A percentile compares a stretch with the other conserved stretches of the same genome.
Evolutionary conservation across 2,329 filamentous ascomycete genomes (phyloP).

Genomic region (Diaporthe ampelina): DNA sequence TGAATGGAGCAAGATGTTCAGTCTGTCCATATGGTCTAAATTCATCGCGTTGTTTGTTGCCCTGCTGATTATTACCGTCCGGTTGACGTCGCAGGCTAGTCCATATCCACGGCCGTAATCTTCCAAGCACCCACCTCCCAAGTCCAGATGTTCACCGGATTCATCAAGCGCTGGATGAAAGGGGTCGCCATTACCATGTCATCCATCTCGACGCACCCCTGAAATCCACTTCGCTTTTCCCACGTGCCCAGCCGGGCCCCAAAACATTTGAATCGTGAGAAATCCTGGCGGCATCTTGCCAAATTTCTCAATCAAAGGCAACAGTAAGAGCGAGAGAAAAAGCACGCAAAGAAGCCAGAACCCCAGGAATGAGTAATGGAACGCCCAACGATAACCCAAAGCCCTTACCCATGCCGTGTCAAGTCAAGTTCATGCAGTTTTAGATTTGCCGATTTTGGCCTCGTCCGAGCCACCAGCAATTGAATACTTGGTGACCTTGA

Average conservation of each 20-base stretch:
- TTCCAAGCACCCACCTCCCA: not conserved
- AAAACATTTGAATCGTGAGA: not conserved
- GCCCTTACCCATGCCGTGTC: not conserved
- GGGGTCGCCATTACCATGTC: not conserved
- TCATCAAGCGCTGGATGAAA: not conserved
- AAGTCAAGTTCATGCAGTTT: not conserved
- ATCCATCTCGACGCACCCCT: not conserved
- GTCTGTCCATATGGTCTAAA: conserved; percentile 1
- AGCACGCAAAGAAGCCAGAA: not conserved
- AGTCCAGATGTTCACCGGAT: not conserved
- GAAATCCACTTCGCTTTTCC: not conserved
- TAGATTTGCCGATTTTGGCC: not conserved
- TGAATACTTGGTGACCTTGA: conserved; percentile 20
- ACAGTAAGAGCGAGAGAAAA: not conserved
- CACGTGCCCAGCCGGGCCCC: not conserved
- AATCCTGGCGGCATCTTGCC: not conserved
- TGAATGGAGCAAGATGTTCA: not conserved
- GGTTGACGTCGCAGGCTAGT: too few species aligned
- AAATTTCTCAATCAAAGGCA: not conserved
- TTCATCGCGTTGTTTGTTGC: conserved; percentile 13
- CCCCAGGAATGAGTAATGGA: not conserved
- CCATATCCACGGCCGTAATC: not conserved
- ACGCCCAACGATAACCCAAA: too few species aligned
- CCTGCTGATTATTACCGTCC: not conserved
- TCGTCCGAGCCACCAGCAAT: not conserved